phyloP scores from a whole-genome alignment of 2,329 filamentous ascomycete species.

The Cladosporium sp. region DNA sequence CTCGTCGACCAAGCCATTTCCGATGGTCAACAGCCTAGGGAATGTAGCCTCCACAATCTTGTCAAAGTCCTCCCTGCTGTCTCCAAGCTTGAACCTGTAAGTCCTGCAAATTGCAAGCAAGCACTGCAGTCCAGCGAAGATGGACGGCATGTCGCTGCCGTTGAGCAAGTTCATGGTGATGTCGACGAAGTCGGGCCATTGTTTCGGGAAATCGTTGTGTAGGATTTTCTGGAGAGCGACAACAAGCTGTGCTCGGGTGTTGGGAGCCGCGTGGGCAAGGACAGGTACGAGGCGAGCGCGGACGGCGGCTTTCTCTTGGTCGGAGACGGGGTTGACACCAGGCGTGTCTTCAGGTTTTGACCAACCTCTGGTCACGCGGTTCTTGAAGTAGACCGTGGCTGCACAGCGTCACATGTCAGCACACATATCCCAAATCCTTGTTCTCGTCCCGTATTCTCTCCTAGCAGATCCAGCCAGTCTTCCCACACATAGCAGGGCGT shows the following conservation, averaged over 20 bases:
- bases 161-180: constrained; percentile 86
- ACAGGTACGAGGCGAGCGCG: constrained; percentile 84
- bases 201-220: constrained; percentile 88
- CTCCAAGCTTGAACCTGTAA: constrained; percentile 88
- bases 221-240: constrained; percentile 94
- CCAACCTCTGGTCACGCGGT: constrained; percentile 93
- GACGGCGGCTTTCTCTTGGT: constrained; percentile 84
- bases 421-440: background rate
- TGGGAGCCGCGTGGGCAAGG: constrained; percentile 68
- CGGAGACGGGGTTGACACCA: constrained; percentile 58
- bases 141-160: constrained; percentile 77
- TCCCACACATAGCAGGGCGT: background rate
- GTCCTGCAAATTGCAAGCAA: constrained; percentile 90
- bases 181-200: constrained; percentile 92
- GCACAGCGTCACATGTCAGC: constrained; percentile 19
- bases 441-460: background rate
- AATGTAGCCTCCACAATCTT: constrained; percentile 91
- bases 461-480: background rate
- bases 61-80: constrained; percentile 81
- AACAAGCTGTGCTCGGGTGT: constrained; percentile 87
- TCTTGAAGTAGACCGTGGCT: constrained; percentile 98
- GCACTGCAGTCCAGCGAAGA: constrained; percentile 91
- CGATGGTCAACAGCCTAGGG: constrained; percentile 79
- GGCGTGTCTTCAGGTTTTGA: constrained; percentile 69
- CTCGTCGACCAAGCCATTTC: constrained; percentile 82